Evolutionary conservation across 2,329 filamentous ascomycete genomes (phyloP).

Genomic region (Gnomoniopsis smithogilvyi): DNA sequence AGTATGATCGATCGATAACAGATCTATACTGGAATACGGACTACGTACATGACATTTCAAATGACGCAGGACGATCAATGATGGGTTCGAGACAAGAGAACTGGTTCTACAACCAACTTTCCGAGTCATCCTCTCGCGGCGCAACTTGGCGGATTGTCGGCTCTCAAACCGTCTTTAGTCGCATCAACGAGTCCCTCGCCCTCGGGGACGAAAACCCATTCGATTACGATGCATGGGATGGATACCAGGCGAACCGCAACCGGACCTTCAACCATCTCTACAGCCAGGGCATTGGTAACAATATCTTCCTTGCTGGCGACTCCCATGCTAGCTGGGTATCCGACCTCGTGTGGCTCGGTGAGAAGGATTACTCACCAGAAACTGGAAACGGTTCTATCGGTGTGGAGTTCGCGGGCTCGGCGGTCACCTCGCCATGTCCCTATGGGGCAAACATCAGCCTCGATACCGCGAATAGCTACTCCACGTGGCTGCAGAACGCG

Average conservation of each 20-base stretch:
- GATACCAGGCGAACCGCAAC: slow-evolving; percentile 67
- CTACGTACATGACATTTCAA: slow-evolving; percentile 60
- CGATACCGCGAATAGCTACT: slow-evolving; percentile 43
- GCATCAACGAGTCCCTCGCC: slow-evolving; percentile 30
- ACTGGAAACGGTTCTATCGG: slow-evolving; percentile 56
- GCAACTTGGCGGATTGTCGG: slow-evolving; percentile 70
- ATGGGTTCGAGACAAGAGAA: slow-evolving; percentile 73
- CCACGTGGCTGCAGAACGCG: slow-evolving; percentile 38
- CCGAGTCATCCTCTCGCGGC: slow-evolving; percentile 57
- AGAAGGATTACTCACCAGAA: slow-evolving; percentile 46
- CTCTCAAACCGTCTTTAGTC: slow-evolving; percentile 64
- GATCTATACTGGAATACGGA: slow-evolving; percentile 55
- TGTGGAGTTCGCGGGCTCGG: slow-evolving; percentile 64
- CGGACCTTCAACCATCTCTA: slow-evolving; percentile 66
- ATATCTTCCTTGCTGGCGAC: slow-evolving; percentile 70
- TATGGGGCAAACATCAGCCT: slow-evolving; percentile 58
- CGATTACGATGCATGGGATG: slow-evolving; percentile 49
- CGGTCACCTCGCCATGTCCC: slow-evolving; percentile 59
- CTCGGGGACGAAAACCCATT: slow-evolving; percentile 33
- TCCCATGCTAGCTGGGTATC: slow-evolving; percentile 61
- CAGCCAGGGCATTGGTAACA: slow-evolving; percentile 67
- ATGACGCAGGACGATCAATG: slow-evolving; percentile 64
- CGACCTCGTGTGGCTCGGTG: slow-evolving; percentile 57
- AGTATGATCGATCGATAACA: slow-evolving; percentile 67
- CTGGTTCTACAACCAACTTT: slow-evolving; percentile 66